Percentiles rank a stretch among this genome's conserved stretches.
These are phyloP conservation scores for Spergularia bocconei DNA, from an alignment of 148 eudicot genomes.

Conservation along the genomic window DNA sequence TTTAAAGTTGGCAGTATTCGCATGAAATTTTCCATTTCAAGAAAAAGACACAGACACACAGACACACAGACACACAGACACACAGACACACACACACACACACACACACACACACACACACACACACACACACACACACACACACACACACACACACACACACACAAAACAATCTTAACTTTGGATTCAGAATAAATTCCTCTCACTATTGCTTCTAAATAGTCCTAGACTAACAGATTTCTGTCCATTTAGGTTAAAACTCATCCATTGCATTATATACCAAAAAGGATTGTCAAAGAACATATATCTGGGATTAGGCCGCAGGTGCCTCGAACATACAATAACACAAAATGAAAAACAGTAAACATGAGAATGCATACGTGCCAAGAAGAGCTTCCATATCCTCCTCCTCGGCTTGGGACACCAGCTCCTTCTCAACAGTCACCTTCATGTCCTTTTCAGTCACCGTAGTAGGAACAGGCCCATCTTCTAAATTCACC, in stretches of 20 bases:
- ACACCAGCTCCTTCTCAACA: constrained; percentile 92
- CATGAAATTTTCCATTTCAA: too few relatives aligned
- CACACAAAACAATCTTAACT: too few relatives aligned
- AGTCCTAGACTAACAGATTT: too few relatives aligned
- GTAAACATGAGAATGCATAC: constrained; percentile 50
- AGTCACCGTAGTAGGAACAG: constrained; percentile 37
- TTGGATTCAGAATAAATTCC: too few relatives aligned
- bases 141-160: too few relatives aligned
- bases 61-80: too few relatives aligned
- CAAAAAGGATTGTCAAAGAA: not conserved
- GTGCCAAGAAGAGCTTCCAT: constrained; percentile 98
- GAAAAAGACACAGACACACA: too few relatives aligned
- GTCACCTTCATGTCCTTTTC: constrained; percentile 72
- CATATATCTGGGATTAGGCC: not conserved
- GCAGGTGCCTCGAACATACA: not conserved
- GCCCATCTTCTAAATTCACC: constrained; percentile 58
- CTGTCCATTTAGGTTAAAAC: not conserved
- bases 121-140: too few relatives aligned
- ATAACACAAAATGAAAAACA: not conserved
- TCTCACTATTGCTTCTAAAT: too few relatives aligned
- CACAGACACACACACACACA: too few relatives aligned
- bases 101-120: too few relatives aligned
- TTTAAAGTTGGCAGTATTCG: too few relatives aligned
- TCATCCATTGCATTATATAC: not conserved
- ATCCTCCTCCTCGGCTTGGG: constrained; percentile 95